Percentiles rank a stretch among this genome's conserved stretches.
Evolutionary conservation across 345 rosid species (phyloP).

Genomic region (Citrus trifoliata): DNA sequence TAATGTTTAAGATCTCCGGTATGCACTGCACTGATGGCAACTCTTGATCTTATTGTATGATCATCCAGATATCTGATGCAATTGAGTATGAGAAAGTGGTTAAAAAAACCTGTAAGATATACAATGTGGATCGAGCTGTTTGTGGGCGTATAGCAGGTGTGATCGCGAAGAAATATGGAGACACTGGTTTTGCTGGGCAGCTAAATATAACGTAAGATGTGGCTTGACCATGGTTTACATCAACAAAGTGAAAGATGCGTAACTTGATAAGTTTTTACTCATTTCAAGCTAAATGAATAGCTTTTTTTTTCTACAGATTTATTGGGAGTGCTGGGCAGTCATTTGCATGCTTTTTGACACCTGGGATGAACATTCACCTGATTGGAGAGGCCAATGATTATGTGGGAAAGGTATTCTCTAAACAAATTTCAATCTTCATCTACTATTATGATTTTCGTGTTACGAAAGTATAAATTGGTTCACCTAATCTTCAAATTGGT

Average conservation of each 20-base stretch:
- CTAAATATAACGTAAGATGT: slow-evolving; percentile 80
- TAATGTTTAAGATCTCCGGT: not conserved
- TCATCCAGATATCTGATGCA: slow-evolving; percentile 65
- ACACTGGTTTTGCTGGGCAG: slow-evolving; percentile 98
- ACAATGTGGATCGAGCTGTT: slow-evolving; percentile 92
- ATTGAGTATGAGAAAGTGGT: slow-evolving; percentile 80
- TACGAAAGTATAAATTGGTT: not conserved
- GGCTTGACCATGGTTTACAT: not conserved
- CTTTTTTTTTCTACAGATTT: slow-evolving; percentile 50
- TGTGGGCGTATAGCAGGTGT: slow-evolving; percentile 95
- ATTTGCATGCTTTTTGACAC: slow-evolving; percentile 92
- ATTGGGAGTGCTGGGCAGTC: slow-evolving; percentile 98
- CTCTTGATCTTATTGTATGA: not conserved
- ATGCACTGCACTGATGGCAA: slow-evolving; percentile 1
- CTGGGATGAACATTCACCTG: slow-evolving; percentile 89
- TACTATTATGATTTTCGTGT: not conserved
- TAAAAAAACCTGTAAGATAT: slow-evolving; percentile 65
- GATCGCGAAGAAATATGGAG: slow-evolving; percentile 92
- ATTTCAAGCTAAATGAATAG: slow-evolving; percentile 15
- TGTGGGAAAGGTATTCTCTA: slow-evolving; percentile 80
- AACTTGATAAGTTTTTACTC: not conserved
- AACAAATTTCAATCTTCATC: not conserved
- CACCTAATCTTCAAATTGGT: not conserved
- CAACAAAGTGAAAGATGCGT: not conserved
- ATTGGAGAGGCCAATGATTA: slow-evolving; percentile 98